Percentiles rank a stretch among this genome's conserved stretches.
Conservation (phyloP, 1,284 basidiomycete species). For the Trichosporon coremiiforme region DNA sequence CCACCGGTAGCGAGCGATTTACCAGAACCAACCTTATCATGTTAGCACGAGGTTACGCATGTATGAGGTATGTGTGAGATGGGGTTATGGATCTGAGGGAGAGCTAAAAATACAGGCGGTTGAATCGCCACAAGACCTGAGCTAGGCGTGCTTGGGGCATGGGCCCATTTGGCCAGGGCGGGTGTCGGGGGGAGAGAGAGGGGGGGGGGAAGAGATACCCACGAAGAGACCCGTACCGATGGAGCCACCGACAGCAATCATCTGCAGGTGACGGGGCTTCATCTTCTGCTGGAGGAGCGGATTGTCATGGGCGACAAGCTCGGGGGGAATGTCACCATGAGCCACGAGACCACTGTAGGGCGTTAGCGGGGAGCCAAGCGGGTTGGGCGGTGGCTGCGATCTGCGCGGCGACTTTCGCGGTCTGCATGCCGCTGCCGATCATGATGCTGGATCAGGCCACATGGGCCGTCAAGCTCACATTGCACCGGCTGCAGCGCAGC, state of each 20-base stretch:
- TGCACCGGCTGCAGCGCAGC: background rate
- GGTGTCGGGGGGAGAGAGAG: background rate
- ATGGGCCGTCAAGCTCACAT: background rate
- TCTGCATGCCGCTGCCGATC: background rate
- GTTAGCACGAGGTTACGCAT: slow-evolving; percentile 28
- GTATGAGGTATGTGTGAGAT: slow-evolving; percentile 33
- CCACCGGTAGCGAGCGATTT: slow-evolving; percentile 58
- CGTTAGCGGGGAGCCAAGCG: background rate
- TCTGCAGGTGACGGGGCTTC: slow-evolving; percentile 53
- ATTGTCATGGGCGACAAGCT: slow-evolving; percentile 42
- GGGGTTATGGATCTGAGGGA: background rate
- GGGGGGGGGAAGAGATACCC: background rate
- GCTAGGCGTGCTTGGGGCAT: background rate
- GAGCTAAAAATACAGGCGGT: slow-evolving; percentile 3
- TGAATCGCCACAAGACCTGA: background rate
- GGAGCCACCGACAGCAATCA: slow-evolving; percentile 58
- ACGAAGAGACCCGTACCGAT: slow-evolving; percentile 59
- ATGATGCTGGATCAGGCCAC: background rate
- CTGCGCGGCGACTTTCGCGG: background rate
- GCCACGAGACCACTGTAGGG: slow-evolving; percentile 39
- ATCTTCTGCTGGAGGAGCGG: slow-evolving; percentile 57
- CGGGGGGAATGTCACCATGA: slow-evolving; percentile 44
- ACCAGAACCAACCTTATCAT: slow-evolving; percentile 56
- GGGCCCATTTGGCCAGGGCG: background rate
- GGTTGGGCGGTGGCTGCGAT: background rate